phyloP scores from a whole-genome alignment of 2,329 filamentous ascomycete genomes.

The Raffaelea arxii region DNA sequence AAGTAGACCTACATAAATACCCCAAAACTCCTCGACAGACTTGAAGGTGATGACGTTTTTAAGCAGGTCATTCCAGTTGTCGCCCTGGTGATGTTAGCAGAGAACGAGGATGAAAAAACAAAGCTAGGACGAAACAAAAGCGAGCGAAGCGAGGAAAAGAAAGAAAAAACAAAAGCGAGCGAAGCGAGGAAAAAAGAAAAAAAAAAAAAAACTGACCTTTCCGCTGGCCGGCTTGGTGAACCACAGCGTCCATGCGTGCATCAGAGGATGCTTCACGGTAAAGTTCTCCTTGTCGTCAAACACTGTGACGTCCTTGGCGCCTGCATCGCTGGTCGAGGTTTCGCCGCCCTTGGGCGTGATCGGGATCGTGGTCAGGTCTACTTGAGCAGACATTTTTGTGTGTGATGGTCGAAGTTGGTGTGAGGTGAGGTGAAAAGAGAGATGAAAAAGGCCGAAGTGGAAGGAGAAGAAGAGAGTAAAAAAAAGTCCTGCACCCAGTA shows the following conservation, averaged over 20 bases:
- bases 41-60: constrained; percentile 99
- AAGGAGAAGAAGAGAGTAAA: not conserved
- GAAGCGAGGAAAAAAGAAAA: not conserved
- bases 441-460: not conserved
- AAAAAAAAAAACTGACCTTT: constrained; percentile 52
- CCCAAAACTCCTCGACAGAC: constrained; percentile 99
- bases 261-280: constrained; percentile 97
- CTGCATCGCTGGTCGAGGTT: constrained; percentile 31
- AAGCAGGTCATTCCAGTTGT: constrained; percentile 97
- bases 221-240: constrained; percentile 97
- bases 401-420: not conserved
- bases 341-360: constrained; percentile 56
- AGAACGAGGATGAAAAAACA: too few species aligned
- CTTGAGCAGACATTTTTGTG: constrained; percentile 39
- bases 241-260: constrained; percentile 98
- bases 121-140: too few species aligned
- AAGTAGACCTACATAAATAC: constrained; percentile 72
- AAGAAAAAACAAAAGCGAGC: too few species aligned
- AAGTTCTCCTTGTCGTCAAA: constrained; percentile 99
- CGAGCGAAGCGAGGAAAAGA: too few species aligned
- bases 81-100: constrained; percentile 48
- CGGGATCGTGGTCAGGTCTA: constrained; percentile 59
- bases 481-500: constrained; percentile 9
- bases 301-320: constrained; percentile 70
- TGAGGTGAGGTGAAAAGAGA: not conserved